Base-by-base conservation (phyloP, 129 eudicot genomes). In the Scalesia atractyloides region DNA sequence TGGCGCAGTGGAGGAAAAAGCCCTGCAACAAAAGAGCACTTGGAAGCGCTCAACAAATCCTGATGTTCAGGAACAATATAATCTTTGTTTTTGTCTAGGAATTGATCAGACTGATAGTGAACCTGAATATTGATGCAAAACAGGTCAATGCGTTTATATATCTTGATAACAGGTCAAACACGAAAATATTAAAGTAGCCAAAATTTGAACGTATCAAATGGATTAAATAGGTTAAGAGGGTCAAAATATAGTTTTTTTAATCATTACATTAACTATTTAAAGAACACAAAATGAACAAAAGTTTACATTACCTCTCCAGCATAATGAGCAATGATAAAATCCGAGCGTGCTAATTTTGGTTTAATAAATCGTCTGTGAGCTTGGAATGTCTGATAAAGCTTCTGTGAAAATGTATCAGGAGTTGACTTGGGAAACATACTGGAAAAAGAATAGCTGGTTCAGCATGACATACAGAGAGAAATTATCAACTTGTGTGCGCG, bases 401-500 rank as follows among this genome's bases (percentile, higher is more conserved):
- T 92, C 48, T 92, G 91, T 18, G 96, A 86, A 81, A 92, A 89
- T n/a, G 98, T 89, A 75, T 84, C 96, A 85, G 87, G 88, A 15
- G 98, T 92, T 48, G 96, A 92, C 80, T 96, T 84, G 33, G 98
- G 98, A 73, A 92, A 89, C 98, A 92, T 92, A 82, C 96, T 92
- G 76, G 71, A 84, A 24, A 54, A 73, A 73, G 59, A 59, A 69
- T 56, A 41, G 46, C 46, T 41, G 46, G 46, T 41, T 41, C 46
- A 9, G 46, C 46, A 7, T 41, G 46, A 41, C 46, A 41, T 41
- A 41, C 57, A 33, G 37, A 34, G 41, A 61, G 73, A 52, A 54
- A 65, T 43, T 68, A 53, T 53, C 69, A 37, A 16, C 43, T 41
- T 26, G 22, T 54, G 47, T 0, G 16, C 13, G 30, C 43, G 39